A percentile compares a stretch with the other conserved stretches of the same genome.
These are phyloP conservation scores for Candida yuanshanica DNA, from an alignment of 805 yeast species.

Conservation along the genomic window DNA sequence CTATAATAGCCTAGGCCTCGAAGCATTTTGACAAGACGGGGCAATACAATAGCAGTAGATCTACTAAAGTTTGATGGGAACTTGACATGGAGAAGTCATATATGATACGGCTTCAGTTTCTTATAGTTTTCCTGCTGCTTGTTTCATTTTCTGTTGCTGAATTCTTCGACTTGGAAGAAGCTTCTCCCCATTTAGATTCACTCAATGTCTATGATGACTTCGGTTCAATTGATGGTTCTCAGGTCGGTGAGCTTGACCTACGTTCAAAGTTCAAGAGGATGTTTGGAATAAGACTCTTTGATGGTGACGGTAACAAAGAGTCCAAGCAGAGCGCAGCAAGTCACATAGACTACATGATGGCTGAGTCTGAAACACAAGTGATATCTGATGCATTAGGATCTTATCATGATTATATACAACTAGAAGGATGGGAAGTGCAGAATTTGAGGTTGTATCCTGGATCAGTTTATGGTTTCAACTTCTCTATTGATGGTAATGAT, in stretches of 20 bases:
- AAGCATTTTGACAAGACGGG: no score
- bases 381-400: neutral
- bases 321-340: neutral
- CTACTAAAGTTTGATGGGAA: no score
- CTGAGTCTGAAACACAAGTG: neutral
- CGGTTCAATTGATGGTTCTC: neutral
- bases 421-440: constrained; percentile 13
- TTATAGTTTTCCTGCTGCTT: no score
- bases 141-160: no score
- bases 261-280: neutral
- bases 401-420: neutral
- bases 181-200: neutral
- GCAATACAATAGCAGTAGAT: no score
- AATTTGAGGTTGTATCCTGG: constrained; percentile 15
- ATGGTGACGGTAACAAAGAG: neutral
- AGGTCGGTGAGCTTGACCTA: neutral
- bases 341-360: neutral
- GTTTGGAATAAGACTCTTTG: neutral
- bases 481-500: neutral
- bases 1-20: no score
- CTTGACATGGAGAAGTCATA: no score
- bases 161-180: neutral
- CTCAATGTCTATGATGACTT: neutral
- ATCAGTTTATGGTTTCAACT: constrained; percentile 14
- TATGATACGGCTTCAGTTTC: no score